Evolutionary conservation across 345 rosid genomes (phyloP).

Genomic region (Hibiscus trionum): DNA sequence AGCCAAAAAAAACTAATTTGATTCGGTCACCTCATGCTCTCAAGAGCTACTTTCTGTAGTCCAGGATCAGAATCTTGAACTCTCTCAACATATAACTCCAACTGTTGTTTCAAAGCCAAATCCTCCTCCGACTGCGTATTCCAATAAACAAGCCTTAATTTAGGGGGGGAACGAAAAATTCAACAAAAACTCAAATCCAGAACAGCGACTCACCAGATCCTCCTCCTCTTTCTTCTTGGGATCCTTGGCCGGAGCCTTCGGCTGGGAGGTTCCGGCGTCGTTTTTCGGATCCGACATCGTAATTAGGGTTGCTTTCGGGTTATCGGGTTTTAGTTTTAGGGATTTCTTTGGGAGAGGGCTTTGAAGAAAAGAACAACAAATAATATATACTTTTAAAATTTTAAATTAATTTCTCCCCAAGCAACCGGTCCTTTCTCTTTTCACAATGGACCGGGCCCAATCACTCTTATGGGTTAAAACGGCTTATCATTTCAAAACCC

Average conservation of each 20-base stretch:
- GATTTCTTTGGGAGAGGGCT: background rate
- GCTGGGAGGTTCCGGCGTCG: constrained; percentile 41
- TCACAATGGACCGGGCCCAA: no score
- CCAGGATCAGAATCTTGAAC: constrained; percentile 85
- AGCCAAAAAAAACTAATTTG: background rate
- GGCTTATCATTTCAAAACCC: no score
- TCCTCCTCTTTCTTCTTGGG: constrained; percentile 89
- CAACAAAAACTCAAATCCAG: background rate
- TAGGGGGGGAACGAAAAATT: no score
- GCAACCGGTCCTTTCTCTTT: no score
- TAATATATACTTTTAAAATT: background rate
- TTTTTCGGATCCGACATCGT: constrained; percentile 39
- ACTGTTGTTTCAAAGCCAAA: constrained; percentile 78
- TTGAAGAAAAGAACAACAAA: background rate
- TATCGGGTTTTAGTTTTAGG: background rate
- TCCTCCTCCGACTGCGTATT: constrained; percentile 82
- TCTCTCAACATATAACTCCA: constrained; percentile 92
- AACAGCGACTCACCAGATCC: constrained; percentile 51
- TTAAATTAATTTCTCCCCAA: no score
- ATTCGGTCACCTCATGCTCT: constrained; percentile 78
- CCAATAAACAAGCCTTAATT: background rate
- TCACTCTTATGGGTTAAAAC: no score
- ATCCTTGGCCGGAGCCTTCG: constrained; percentile 67
- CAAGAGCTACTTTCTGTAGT: constrained; percentile 81
- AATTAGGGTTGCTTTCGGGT: constrained; percentile 9